Evolutionary conservation across 352 stramenopile species (phyloP), one percentile per base, ranked within the genome.

Genomic region (Globisporangium abappressorium): DNA sequence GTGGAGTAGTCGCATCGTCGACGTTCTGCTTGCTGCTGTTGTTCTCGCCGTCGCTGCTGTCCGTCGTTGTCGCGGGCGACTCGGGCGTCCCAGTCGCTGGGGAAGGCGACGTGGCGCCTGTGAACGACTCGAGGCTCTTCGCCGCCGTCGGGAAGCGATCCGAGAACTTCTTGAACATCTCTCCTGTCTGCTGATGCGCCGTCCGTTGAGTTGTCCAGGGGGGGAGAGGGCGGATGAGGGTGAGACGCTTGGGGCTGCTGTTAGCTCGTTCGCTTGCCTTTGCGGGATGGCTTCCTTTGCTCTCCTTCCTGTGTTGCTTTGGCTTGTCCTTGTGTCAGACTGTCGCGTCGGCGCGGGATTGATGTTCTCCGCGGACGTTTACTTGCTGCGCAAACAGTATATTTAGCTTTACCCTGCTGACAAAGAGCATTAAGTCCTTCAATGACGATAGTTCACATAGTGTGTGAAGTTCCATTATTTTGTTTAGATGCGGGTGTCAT

Each of bases 141-240:
- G 82, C 85, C 7, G 84, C 82, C 54, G 74, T 76, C 26, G 85
- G 85, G 74, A 94, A 92, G 55, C 83, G 81, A 73, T 94, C 84
- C 38, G 85, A 84, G 24, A 92, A 76, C 65, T 80, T 88, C 80
- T 92, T 94, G 70, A 94, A 81, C 85, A 94, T 94, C 30, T 47
- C 1, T 63, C 3, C 20, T 54, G 28, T 28, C 15, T 18, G 36
- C 36, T 22, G 43, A 11, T n/a, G 18, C 43, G 18, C 43, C 3
- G 43, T 51, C 43, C 2, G 43, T 22, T 20, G 18, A 49, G 34
- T 14, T 12, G 34, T 38, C 34, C 8, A 11, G 34, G 41, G 5
- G 7, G 18, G 43, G 18, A 7, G 0, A 15, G 36, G 36, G 36
- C 36, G 36, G 15, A 43, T 6, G 36, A 18, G 36, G 5, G 15